Base-by-base conservation (phyloP, 2,329 filamentous ascomycete genomes). In the Diaporthe sp. region DNA sequence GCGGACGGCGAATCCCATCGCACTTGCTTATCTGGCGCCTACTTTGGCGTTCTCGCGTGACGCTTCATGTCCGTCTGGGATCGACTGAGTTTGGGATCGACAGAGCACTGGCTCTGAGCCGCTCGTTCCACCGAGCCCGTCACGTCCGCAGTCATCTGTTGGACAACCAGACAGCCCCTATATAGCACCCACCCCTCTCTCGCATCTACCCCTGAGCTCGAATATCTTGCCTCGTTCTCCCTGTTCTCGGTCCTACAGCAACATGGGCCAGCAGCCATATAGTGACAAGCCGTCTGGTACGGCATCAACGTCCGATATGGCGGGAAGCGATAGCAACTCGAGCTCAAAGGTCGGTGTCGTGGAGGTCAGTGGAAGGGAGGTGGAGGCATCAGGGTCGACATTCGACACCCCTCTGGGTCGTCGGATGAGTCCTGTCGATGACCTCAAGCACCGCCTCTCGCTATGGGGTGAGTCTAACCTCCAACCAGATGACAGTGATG, bases 401-500 rank as follows among this genome's bases (percentile, higher is more conserved):
- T 67, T 76, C 68, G 76, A 72, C 58, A 58, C 76, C 72, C 71
- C 75, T 54, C 28, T 68, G 75, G 74, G 72, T 67, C 71, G 69
- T 45, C 57, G 72, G n/a, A 75, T 76, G 58, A 78, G 73, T 69
- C 80, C 81, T 57, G 79, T 80, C 71, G 80, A 83, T 60, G 80
- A 82, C 77, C 77, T 82, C 71, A 84, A 83, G 78, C 77, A 82
- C 74, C 82, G 84, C 61, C 80, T 84, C 76, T 83, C 84, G 35
- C 82, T 84, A 76, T 86, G 86, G 85, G 82, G 80, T 75, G 82
- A 85, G 77, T 83, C 85, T 72, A 83, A 81, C 61, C 80, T 79
- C 76, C 80, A 82, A 57, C 78, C 81, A 60, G 81, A 79, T 42
- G 78, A 85, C 47, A 79, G 85, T 47, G 85, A 86, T 71, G 87